Evolutionary conservation across 352 stramenopile genomes (phyloP).

Genomic region (Pythium coloratum): DNA sequence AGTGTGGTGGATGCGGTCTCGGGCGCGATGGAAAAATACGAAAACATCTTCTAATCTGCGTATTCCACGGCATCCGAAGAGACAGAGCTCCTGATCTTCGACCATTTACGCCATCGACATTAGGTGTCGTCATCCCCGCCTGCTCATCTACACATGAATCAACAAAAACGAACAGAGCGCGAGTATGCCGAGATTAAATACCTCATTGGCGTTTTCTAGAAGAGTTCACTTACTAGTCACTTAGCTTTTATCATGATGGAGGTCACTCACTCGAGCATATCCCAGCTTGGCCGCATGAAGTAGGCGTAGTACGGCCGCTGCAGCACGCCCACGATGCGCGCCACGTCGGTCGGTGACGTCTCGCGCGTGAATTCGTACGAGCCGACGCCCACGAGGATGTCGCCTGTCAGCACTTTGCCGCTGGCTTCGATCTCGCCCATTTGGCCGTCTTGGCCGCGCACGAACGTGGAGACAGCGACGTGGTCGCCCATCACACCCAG

Average conservation of each 20-base stretch:
- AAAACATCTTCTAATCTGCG: constrained; percentile 70
- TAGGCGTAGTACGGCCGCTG: constrained; percentile 49
- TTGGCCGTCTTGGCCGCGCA: constrained; percentile 42
- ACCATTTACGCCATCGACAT: background rate
- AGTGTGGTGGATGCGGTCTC: constrained; percentile 86
- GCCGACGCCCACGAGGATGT: constrained; percentile 65
- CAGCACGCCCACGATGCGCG: constrained; percentile 40
- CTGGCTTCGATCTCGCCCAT: constrained; percentile 68
- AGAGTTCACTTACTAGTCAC: background rate
- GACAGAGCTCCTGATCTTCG: background rate
- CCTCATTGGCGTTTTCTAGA: constrained; percentile 1
- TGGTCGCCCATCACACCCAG: constrained; percentile 47
- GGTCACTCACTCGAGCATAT: constrained; percentile 32
- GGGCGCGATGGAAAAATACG: constrained; percentile 86
- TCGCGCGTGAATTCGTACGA: constrained; percentile 24
- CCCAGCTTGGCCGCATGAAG: constrained; percentile 71
- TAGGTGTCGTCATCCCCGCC: no score
- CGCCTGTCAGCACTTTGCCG: constrained; percentile 62
- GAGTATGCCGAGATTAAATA: constrained; percentile 5
- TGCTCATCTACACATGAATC: background rate
- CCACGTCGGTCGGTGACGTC: constrained; percentile 44
- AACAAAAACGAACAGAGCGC: background rate
- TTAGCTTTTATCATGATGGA: no score
- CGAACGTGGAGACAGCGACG: constrained; percentile 65
- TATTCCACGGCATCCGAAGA: background rate